Base-by-base conservation (phyloP, 2,329 filamentous ascomycete species). In the Metarhizium album region DNA sequence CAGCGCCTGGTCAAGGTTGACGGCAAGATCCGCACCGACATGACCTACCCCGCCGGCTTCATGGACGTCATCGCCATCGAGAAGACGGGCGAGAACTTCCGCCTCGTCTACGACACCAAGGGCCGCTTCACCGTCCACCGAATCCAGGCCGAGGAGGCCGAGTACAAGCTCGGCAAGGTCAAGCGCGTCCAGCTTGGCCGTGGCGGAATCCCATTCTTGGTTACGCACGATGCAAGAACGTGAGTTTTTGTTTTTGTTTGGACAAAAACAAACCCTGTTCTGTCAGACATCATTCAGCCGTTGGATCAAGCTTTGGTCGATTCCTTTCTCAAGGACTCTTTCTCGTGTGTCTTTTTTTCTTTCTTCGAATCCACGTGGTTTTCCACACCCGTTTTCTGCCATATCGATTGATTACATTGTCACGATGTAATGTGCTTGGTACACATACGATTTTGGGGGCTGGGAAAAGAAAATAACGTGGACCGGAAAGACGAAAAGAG, bases 151-250 rank as follows among this genome's bases (percentile, higher is more conserved):
- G 93, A 97, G 82, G 93, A 98, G 87, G 90, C 91, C 66, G 85
- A 93, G 81, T 98, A 96, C 88, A 98, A 98, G 87, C 83, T 98
- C 67, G 90, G 90, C 82, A 98, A 97, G 84, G 93, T 98, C 80
- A 96, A 96, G 88, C 87, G 91, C 70, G 93, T 98, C 59, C 93
- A 98, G 82, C 84, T 98, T 68, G 93, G 93, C 82, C 91, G 90
- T 78, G 94, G 93, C 78, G 93, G 90, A 81, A 95, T 98, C 85
- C 93, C 93, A 94, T 98, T 95, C 90, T 96, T 97, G 90, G 93
- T 98, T 88, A 98, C 93, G 90, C 93, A 98, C 88, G 93, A 98
- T 93, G 93, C 93, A 79, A 87, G 93, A 90, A 98, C 93, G 91
- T 98, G 82, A 95, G 91, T 97, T 8, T 43, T 35, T 97, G n/a